phyloP scores from a whole-genome alignment of 2,329 filamentous ascomycete genomes.

The Pseudogymnoascus sp. region DNA sequence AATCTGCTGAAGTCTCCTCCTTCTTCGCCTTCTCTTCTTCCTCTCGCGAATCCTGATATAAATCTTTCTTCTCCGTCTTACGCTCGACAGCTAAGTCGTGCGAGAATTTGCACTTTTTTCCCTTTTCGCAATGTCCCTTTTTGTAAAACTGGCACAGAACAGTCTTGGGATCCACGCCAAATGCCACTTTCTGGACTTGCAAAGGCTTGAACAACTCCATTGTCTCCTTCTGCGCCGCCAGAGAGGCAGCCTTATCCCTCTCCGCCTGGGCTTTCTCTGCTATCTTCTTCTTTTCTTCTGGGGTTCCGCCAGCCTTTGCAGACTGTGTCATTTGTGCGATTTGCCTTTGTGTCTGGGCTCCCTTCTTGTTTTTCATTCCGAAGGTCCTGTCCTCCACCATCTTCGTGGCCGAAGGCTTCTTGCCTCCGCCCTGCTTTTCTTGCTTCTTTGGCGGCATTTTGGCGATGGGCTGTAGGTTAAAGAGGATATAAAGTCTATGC shows the following conservation, averaged over 20 bases:
- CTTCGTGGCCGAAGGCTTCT: conserved; percentile 47
- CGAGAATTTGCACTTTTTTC: conserved; percentile 94
- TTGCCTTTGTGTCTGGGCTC: conserved; percentile 77
- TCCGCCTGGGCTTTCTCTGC: conserved; percentile 63
- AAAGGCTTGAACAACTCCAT: conserved; percentile 80
- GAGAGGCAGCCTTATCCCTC: conserved; percentile 85
- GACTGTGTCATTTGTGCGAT: conserved; percentile 78
- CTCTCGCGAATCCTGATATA: conserved; percentile 79
- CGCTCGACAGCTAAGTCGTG: conserved; percentile 85
- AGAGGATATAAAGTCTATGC: not conserved
- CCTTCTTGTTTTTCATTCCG: conserved; percentile 99
- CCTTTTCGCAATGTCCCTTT: conserved; percentile 95
- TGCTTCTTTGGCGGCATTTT: conserved; percentile 66
- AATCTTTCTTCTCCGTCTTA: conserved; percentile 83
- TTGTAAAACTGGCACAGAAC: conserved; percentile 95
- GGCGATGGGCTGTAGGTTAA: conserved; percentile 25
- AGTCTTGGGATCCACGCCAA: conserved; percentile 96
- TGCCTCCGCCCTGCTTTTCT: conserved; percentile 41
- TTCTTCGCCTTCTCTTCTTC: conserved; percentile 70
- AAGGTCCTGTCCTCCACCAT: conserved; percentile 90
- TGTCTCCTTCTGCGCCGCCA: conserved; percentile 72
- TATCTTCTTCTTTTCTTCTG: conserved; percentile 77
- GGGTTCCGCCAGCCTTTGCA: conserved; percentile 64
- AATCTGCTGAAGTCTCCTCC: conserved; percentile 86
- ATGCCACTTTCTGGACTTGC: conserved; percentile 94